These are phyloP conservation scores for Spencermartinsiella europaea DNA, from an alignment of 805 yeast species.

Conservation along the genomic window DNA sequence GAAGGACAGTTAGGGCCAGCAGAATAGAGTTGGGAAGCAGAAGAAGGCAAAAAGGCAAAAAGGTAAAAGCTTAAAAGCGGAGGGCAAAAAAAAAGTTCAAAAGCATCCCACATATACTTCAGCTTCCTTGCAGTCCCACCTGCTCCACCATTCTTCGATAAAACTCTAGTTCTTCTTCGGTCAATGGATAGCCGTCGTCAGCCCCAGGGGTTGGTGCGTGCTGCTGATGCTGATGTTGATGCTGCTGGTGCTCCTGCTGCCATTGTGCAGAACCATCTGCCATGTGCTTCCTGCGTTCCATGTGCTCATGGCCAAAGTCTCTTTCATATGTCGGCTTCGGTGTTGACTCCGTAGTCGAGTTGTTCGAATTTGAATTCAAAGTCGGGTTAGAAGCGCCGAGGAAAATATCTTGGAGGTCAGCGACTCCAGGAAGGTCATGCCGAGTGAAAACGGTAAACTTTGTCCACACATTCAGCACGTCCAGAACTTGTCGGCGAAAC, in stretches of 20 bases:
- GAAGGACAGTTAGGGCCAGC: no score
- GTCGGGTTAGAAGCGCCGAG: neutral
- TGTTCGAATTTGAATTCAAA: no score
- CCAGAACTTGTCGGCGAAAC: conserved; percentile 9
- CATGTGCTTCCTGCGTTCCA: neutral
- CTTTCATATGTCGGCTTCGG: neutral
- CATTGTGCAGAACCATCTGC: neutral
- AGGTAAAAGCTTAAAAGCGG: no score
- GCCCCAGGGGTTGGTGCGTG: neutral
- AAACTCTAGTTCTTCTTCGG: neutral
- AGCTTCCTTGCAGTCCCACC: no score
- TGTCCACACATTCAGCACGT: conserved; percentile 1
- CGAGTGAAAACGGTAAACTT: conserved; percentile 2
- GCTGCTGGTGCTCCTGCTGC: neutral
- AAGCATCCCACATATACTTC: no score
- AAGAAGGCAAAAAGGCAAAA: no score
- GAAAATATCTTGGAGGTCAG: neutral
- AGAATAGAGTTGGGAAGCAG: no score
- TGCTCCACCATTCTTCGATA: neutral
- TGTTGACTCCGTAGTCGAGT: no score
- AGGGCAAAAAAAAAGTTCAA: no score
- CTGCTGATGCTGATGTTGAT: neutral
- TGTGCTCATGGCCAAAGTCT: neutral
- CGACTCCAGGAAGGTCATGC: neutral
- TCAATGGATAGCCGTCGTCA: conserved; percentile 1